phyloP scores from a whole-genome alignment of 2,329 filamentous ascomycete genomes.

The Periconia digitata region DNA sequence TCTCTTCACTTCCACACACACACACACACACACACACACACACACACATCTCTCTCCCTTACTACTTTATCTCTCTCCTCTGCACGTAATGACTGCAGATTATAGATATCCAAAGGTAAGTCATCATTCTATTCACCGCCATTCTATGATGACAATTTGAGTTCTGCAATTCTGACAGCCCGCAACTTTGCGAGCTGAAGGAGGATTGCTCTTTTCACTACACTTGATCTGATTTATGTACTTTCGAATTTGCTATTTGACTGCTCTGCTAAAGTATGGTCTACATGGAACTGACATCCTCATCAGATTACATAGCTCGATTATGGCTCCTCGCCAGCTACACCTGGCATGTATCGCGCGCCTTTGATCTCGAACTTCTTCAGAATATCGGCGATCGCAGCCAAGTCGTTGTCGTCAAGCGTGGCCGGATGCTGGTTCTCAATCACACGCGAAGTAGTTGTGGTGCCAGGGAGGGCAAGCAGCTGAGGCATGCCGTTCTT shows the following conservation, averaged over 20 bases:
- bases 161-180: conserved; percentile 55
- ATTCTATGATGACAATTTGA: conserved; percentile 47
- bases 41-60: too few species aligned
- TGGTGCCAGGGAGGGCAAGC: conserved; percentile 69
- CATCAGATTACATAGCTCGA: not conserved
- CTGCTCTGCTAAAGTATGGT: not conserved
- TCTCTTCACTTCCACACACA: not conserved
- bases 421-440: conserved; percentile 64
- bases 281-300: not conserved
- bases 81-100: too few species aligned
- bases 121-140: not conserved
- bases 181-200: conserved; percentile 39
- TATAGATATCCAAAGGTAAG: too few species aligned
- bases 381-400: conserved; percentile 55
- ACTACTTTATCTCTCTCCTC: too few species aligned
- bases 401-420: conserved; percentile 51
- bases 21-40: not conserved
- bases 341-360: conserved; percentile 38
- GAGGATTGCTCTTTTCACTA: conserved; percentile 51
- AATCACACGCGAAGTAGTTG: conserved; percentile 56
- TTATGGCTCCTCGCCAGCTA: conserved; percentile 4
- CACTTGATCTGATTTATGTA: conserved; percentile 49
- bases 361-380: conserved; percentile 49
- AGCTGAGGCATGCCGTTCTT: conserved; percentile 59
- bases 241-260: not conserved